Base-by-base conservation (phyloP, 352 stramenopile species). In the Phytophthora fragariaefolia region DNA sequence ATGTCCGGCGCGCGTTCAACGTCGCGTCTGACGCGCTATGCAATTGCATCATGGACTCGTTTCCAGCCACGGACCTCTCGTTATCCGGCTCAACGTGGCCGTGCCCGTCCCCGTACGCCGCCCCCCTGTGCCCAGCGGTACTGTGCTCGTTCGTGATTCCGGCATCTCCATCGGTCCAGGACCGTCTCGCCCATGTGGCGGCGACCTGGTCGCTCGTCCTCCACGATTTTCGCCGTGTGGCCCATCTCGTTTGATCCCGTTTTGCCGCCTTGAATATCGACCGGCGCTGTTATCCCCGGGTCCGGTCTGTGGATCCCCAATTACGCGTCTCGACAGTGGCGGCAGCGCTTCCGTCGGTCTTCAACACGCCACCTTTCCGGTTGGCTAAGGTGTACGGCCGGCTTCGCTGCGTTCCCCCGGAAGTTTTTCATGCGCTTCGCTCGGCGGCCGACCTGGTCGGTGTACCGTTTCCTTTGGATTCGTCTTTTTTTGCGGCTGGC, bases 21-120 rank as follows among this genome's bases (percentile, higher is more conserved):
- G 12, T 6, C 6, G 30, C 52, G 9, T 12, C 60, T 1, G 50
- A 69, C 10, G 60, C 51, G 6, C 43, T 69, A 2, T 69, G 51
- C 45, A 75, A 75, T 43, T 75, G 61, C 51, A 53, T 56, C 13
- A 75, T 68, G 61, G 67, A 75, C 36, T 23, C 26, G 27, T 20
- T 46, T 17, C 13, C 27, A 2, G 17, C 40, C 0, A 9, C 32
- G 17, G 17, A 43, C 36, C 36, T 43, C 12, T 20, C 36, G 5
- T 43, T 20, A 17, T 43, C 15, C 3, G 36, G 36, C 17, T 20
- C 36, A 5, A 4, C 6, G 3, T 57, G 52, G 38, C 18, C 50
- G 13, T 57, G 45, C 26, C 45, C 32, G 7, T 30, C 7, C 3
- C 12, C 12, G 15, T 40, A 42, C 17, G 22, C 28, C 9, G 30